Evolutionary conservation across 768 basidiomycete species (phyloP), one percentile per base, ranked within the genome.

Genomic region (Suillus sp.): DNA sequence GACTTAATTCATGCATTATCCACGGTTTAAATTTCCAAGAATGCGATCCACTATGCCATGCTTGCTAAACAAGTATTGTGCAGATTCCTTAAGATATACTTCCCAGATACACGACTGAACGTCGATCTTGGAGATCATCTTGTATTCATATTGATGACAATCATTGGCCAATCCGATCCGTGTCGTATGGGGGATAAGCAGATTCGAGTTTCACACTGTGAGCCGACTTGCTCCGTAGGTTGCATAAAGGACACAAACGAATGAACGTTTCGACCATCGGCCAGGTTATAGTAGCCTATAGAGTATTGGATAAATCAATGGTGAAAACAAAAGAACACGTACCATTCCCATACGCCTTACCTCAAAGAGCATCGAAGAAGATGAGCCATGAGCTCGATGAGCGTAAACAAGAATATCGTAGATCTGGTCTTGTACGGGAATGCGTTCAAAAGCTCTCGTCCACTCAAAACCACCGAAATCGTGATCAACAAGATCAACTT

Each of bases 261-360:
- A 81, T 77, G 73, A 90, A 90, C 42, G 85, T 81, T 71, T 90
- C 89, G 6, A 84, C 81, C 86, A 90, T 90, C 4, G 89, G 86
- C 88, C 87, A 90, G 9, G 88, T 89, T 61, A 90, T 82, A 27
- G 79, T 79, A 32, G 86, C 83, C 89, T 90, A 51, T n/a, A 45
- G 57, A 63, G 25, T 64, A 35, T 38, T 63, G 30, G 63, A 50
- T 61, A 56, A 60, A 59, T 37, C n/a, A 60, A 58, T 56, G 27
- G 16, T 6, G 13, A 6, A 58, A 48, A 64, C 11, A 32, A 40
- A 9, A 42, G 59, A 62, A 37, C 32, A 78, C 87, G 75, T 69
- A 90, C 89, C 64, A 89, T 84, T 65, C 86, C 85, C 18, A 87
- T 79, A 59, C 81, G 80, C 60, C 82, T 78, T 43, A 83, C 77